These are phyloP conservation scores for Diaporthe vaccinii DNA, from an alignment of 2,329 filamentous ascomycete genomes.

Conservation along the genomic window DNA sequence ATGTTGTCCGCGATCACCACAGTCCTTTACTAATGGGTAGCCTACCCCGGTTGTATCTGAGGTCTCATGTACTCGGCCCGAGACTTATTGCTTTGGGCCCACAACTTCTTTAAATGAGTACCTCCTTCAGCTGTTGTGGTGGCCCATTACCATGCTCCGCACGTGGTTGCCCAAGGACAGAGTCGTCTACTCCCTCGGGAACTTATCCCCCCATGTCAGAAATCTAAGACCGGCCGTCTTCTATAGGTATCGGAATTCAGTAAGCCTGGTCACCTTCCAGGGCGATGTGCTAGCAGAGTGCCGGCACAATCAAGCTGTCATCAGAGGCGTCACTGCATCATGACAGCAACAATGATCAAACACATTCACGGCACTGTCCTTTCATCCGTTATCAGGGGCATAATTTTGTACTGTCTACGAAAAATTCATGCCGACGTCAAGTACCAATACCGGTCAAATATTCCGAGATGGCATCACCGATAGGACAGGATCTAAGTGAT, in stretches of 20 bases:
- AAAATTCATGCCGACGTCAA: not conserved
- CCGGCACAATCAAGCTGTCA: constrained; percentile 11
- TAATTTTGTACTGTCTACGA: not conserved
- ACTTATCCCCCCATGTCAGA: not conserved
- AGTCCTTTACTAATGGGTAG: no score
- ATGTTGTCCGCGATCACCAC: not conserved
- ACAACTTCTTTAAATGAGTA: not conserved
- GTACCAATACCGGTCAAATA: constrained; percentile 1
- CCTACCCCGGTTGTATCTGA: no score
- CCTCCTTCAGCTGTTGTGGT: not conserved
- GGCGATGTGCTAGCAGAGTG: not conserved
- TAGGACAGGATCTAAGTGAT: constrained; percentile 15
- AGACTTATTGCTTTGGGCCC: not conserved
- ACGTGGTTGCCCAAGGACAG: not conserved
- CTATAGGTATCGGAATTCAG: not conserved
- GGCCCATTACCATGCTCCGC: not conserved
- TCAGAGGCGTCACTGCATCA: constrained; percentile 9
- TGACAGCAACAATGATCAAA: not conserved
- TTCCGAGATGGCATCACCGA: constrained; percentile 25
- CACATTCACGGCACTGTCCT: not conserved
- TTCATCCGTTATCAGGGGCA: constrained; percentile 9
- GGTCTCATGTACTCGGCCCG: not conserved
- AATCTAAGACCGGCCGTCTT: not conserved
- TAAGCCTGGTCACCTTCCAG: not conserved
- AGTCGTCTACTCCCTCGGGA: not conserved